Conservation (phyloP, 805 yeast species). For the Wickerhamomyces strasburgensis region DNA sequence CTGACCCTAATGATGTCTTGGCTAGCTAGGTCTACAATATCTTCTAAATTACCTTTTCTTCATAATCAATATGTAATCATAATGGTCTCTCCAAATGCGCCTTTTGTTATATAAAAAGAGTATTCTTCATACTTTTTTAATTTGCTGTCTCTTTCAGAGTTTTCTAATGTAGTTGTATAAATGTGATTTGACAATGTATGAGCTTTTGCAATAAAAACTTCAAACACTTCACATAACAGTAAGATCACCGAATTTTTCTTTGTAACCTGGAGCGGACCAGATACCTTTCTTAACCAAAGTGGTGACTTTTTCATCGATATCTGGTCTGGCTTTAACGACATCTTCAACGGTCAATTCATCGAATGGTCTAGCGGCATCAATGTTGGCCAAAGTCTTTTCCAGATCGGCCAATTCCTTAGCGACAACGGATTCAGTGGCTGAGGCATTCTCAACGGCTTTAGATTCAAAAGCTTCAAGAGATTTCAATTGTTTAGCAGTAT, state of each 20-base stretch:
- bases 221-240: slow-evolving; percentile 63
- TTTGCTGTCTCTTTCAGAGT: too few relatives aligned
- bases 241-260: slow-evolving; percentile 96
- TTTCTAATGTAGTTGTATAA: too few relatives aligned
- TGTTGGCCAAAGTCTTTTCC: slow-evolving; percentile 84
- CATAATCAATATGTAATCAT: neutral
- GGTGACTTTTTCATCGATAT: slow-evolving; percentile 90
- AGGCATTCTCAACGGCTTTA: slow-evolving; percentile 93
- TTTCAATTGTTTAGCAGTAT: slow-evolving; percentile 84
- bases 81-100: too few relatives aligned
- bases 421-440: slow-evolving; percentile 86
- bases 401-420: slow-evolving; percentile 79
- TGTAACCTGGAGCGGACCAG: slow-evolving; percentile 98
- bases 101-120: too few relatives aligned
- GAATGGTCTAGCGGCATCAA: slow-evolving; percentile 95
- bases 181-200: too few relatives aligned
- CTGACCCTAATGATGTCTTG: slow-evolving; percentile 41
- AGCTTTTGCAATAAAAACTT: too few relatives aligned
- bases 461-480: slow-evolving; percentile 90
- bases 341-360: slow-evolving; percentile 96
- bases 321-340: slow-evolving; percentile 93
- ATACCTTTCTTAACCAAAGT: slow-evolving; percentile 95
- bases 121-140: too few relatives aligned
- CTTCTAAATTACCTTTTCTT: too few relatives aligned
- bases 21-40: neutral